phyloP scores from a whole-genome alignment of 257 asterid species.

The Anisodus tanguticus region DNA sequence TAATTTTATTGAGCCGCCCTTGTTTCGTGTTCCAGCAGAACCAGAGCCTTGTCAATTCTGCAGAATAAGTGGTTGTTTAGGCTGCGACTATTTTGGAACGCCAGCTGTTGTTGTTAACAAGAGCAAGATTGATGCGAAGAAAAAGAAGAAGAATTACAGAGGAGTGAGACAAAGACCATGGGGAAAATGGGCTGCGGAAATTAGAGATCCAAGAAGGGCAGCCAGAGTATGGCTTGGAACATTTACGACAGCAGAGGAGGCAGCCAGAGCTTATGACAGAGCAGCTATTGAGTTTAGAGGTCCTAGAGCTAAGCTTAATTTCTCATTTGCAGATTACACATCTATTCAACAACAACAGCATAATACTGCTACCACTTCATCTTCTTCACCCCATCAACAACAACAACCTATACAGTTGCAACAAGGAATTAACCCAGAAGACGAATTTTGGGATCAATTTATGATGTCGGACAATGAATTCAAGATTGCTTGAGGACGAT shows the following conservation, averaged over 20 bases:
- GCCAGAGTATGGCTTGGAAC: constrained; percentile 86
- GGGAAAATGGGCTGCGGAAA: constrained; percentile 98
- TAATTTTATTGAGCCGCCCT: not conserved
- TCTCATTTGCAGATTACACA: constrained; percentile 68
- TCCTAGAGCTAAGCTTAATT: constrained; percentile 82
- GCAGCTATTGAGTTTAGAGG: constrained; percentile 87
- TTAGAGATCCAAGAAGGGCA: constrained; percentile 75
- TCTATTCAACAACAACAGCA: not conserved
- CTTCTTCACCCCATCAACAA: not conserved
- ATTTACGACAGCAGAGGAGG: constrained; percentile 41
- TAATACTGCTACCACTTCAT: not conserved
- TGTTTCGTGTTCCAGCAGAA: constrained; percentile 40
- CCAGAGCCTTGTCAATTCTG: constrained; percentile 64
- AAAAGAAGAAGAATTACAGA: constrained; percentile 75
- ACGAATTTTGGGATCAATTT: not conserved
- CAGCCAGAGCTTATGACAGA: constrained; percentile 79
- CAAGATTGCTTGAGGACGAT: constrained; percentile 50
- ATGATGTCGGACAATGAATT: constrained; percentile 52
- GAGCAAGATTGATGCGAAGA: constrained; percentile 32
- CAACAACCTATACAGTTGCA: not conserved
- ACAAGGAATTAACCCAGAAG: constrained; percentile 30
- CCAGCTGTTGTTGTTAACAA: not conserved
- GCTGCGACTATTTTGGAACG: constrained; percentile 63
- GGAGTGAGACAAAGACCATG: constrained; percentile 94
- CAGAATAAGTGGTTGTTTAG: constrained; percentile 65